phyloP scores from a whole-genome alignment of 257 asterid genomes.

The Solanum virginianum region DNA sequence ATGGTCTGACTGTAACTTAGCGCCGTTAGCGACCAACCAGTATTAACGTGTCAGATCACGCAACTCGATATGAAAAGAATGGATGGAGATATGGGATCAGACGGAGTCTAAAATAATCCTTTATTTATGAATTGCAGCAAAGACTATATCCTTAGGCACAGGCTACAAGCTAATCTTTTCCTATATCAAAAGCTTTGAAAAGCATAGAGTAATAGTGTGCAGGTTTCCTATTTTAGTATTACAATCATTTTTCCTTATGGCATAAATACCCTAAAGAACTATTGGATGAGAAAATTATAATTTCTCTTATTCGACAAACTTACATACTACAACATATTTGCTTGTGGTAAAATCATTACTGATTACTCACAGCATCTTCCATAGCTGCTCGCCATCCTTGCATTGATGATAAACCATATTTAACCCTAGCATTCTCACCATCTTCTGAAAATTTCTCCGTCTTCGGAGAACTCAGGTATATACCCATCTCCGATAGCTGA shows the following conservation, averaged over 20 bases:
- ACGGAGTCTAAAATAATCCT: not conserved
- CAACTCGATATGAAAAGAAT: not conserved
- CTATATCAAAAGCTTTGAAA: not conserved
- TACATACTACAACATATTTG: not conserved
- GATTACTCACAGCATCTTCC: constrained; percentile 91
- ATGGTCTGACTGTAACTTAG: not conserved
- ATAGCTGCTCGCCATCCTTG: constrained; percentile 99
- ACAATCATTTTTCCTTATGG: not conserved
- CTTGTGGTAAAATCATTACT: not conserved
- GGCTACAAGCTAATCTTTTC: not conserved
- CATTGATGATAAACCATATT: constrained; percentile 83
- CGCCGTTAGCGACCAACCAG: not conserved
- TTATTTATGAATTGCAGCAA: not conserved
- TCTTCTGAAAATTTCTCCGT: constrained; percentile 84
- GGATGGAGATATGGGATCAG: not conserved
- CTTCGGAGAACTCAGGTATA: constrained; percentile 85
- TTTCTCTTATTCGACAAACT: not conserved
- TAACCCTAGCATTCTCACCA: constrained; percentile 57
- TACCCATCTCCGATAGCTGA: constrained; percentile 62
- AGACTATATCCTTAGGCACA: not conserved
- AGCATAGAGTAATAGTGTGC: not conserved
- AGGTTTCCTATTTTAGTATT: not conserved
- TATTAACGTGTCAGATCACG: not conserved
- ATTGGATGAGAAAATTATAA: not conserved
- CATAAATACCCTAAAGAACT: not conserved